phyloP scores from a whole-genome alignment of 768 basidiomycete species.

The Termitomyces heimii region DNA sequence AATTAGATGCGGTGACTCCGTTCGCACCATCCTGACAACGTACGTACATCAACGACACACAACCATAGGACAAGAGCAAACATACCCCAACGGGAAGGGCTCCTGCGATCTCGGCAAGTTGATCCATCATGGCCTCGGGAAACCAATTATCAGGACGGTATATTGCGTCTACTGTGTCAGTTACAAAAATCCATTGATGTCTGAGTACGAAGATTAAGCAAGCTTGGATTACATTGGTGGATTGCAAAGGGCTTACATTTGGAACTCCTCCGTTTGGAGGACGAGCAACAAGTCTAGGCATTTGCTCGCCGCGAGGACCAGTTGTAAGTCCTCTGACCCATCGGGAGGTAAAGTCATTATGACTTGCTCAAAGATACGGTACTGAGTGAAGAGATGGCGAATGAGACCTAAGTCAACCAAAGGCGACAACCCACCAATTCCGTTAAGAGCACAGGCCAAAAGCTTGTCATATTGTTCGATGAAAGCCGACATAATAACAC shows the following conservation, averaged over 20 bases:
- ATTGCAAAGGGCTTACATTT: slow-evolving; percentile 55
- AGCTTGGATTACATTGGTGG: background rate
- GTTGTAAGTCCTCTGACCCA: slow-evolving; percentile 77
- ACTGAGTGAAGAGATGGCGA: slow-evolving; percentile 34
- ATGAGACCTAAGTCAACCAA: background rate
- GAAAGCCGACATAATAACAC: slow-evolving; percentile 88
- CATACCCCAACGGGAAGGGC: slow-evolving; percentile 49
- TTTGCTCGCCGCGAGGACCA: slow-evolving; percentile 88
- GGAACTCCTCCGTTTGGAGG: slow-evolving; percentile 95
- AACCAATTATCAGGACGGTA: slow-evolving; percentile 80
- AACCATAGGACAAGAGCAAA: background rate
- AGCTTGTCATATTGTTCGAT: slow-evolving; percentile 86
- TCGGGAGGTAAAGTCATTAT: slow-evolving; percentile 68
- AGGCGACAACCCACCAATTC: slow-evolving; percentile 62
- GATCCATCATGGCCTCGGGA: slow-evolving; percentile 88
- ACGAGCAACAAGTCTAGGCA: slow-evolving; percentile 90
- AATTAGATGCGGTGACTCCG: slow-evolving; percentile 19
- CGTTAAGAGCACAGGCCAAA: slow-evolving; percentile 94
- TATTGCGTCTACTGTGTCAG: slow-evolving; percentile 93
- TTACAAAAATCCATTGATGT: slow-evolving; percentile 98
- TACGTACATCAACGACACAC: background rate
- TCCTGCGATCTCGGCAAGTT: slow-evolving; percentile 77
- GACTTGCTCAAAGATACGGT: slow-evolving; percentile 84
- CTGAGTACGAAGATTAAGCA: slow-evolving; percentile 27
- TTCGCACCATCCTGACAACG: slow-evolving; percentile 21